Percentiles rank a stretch among this genome's conserved stretches.
Conservation (phyloP, 768 basidiomycete species). For the Boletus rufocinnamomeus region DNA sequence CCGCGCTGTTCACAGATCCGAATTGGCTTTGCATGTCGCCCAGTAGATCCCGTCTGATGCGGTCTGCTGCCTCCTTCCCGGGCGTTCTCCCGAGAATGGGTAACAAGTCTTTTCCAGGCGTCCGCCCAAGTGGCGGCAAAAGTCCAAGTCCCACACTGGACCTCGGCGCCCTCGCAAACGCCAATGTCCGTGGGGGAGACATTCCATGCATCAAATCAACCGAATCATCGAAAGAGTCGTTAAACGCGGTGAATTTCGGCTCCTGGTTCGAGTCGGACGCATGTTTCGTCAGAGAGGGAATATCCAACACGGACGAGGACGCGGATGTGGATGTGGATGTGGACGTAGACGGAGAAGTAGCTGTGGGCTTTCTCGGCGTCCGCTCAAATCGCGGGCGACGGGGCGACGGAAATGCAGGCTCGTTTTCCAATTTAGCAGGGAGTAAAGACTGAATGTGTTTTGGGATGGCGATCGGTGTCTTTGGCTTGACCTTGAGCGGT, state of each 20-base stretch:
- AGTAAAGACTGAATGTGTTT: slow-evolving; percentile 64
- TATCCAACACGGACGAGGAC: slow-evolving; percentile 42
- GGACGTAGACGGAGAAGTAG: slow-evolving; percentile 3
- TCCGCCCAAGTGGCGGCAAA: slow-evolving; percentile 49
- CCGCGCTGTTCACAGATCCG: slow-evolving; percentile 15
- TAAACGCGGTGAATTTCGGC: slow-evolving; percentile 35
- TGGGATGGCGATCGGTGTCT: slow-evolving; percentile 53
- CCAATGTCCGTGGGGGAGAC: slow-evolving; percentile 57
- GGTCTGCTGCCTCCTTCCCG: slow-evolving; percentile 65
- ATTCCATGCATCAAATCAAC: slow-evolving; percentile 44
- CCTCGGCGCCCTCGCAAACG: slow-evolving; percentile 46
- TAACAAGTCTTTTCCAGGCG: slow-evolving; percentile 59
- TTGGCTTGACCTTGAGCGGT: slow-evolving; percentile 56
- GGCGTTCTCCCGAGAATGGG: slow-evolving; percentile 64
- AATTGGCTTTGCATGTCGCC: slow-evolving; percentile 49
- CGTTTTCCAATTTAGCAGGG: slow-evolving; percentile 64
- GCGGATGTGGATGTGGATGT: slow-evolving; percentile 37
- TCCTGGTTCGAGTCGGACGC: slow-evolving; percentile 45
- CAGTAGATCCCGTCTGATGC: slow-evolving; percentile 67
- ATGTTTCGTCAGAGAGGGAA: slow-evolving; percentile 49
- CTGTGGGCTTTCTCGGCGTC: slow-evolving; percentile 30
- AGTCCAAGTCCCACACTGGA: slow-evolving; percentile 36
- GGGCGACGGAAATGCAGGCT: slow-evolving; percentile 49
- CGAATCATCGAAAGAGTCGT: slow-evolving; percentile 42
- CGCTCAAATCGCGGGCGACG: slow-evolving; percentile 33